A percentile compares a stretch with the other conserved stretches of the same genome.
Evolutionary conservation across 805 yeast genomes (phyloP).

Genomic region (Lachancea quebecensis): DNA sequence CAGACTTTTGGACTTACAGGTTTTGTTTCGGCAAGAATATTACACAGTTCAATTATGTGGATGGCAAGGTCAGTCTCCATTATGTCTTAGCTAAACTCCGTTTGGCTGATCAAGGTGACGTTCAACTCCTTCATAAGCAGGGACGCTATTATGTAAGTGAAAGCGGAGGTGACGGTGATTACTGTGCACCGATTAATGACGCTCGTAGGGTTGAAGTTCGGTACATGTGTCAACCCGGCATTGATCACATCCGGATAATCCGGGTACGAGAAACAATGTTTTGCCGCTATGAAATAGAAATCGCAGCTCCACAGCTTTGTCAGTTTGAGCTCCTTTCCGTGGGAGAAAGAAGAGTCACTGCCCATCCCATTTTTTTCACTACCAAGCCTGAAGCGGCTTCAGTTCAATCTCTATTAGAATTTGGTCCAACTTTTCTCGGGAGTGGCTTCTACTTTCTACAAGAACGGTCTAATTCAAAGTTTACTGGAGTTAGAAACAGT

Average conservation of each 20-base stretch:
- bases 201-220: conserved; percentile 49
- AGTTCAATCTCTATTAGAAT: background rate
- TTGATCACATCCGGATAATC: conserved; percentile 22
- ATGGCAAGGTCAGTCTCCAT: conserved; percentile 11
- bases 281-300: conserved; percentile 48
- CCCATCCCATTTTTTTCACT: conserved; percentile 6
- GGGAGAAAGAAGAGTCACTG: conserved; percentile 11
- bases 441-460: conserved; percentile 21
- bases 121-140: conserved; percentile 21
- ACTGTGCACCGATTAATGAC: conserved; percentile 51
- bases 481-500: background rate
- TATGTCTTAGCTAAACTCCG: conserved; percentile 27
- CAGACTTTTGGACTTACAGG: conserved; percentile 50
- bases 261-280: conserved; percentile 48
- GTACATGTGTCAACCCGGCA: conserved; percentile 45
- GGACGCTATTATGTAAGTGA: conserved; percentile 32
- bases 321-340: conserved; percentile 24
- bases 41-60: conserved; percentile 40
- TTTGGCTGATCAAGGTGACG: conserved; percentile 14
- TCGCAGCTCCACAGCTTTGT: conserved; percentile 48
- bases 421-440: conserved; percentile 21
- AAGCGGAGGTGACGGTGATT: conserved; percentile 42
- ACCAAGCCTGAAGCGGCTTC: background rate
- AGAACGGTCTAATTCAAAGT: conserved; percentile 3
- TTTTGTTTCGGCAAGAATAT: conserved; percentile 44